phyloP scores from a whole-genome alignment of 1,284 basidiomycete genomes.

The Tylopilus orsonianus region DNA sequence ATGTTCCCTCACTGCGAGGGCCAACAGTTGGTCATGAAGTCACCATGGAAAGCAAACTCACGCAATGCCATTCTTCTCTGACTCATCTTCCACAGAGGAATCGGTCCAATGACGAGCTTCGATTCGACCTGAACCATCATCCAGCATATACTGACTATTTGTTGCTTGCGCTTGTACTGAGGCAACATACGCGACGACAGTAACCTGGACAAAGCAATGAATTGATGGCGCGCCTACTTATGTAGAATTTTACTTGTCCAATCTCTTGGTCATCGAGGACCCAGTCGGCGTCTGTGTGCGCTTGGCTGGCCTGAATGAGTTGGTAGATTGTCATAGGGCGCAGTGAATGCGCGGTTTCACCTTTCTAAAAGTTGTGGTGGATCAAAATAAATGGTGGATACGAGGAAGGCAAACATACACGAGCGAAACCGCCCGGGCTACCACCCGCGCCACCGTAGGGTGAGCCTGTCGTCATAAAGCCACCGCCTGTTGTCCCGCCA shows the following conservation, averaged over 20 bases:
- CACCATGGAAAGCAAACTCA: conserved; percentile 11
- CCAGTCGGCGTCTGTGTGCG: conserved; percentile 89
- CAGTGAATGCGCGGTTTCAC: conserved; percentile 63
- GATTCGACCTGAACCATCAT: conserved; percentile 88
- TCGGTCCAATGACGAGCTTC: conserved; percentile 92
- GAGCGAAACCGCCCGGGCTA: conserved; percentile 45
- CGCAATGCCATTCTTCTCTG: conserved; percentile 48
- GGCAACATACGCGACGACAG: conserved; percentile 81
- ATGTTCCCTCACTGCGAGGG: conserved; percentile 63
- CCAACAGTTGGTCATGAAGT: background rate
- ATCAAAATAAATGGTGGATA: conserved; percentile 3
- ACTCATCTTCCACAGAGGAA: conserved; percentile 54
- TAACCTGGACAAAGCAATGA: conserved; percentile 44
- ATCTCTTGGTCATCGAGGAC: conserved; percentile 79
- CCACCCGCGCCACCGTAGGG: conserved; percentile 43
- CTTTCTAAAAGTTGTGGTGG: conserved; percentile 32
- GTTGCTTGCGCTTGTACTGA: conserved; percentile 75
- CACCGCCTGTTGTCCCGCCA: conserved; percentile 35
- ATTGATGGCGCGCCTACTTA: background rate
- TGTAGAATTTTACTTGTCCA: conserved; percentile 60
- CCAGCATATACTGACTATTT: conserved; percentile 78
- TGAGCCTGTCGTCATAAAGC: conserved; percentile 44
- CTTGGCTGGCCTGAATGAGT: conserved; percentile 74
- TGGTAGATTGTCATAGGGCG: conserved; percentile 88
- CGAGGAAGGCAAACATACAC: conserved; percentile 31